A percentile compares a stretch with the other conserved stretches of the same genome.
These are phyloP conservation scores for Globisporangium barbulae DNA, from an alignment of 352 stramenopile species.

Conservation along the genomic window DNA sequence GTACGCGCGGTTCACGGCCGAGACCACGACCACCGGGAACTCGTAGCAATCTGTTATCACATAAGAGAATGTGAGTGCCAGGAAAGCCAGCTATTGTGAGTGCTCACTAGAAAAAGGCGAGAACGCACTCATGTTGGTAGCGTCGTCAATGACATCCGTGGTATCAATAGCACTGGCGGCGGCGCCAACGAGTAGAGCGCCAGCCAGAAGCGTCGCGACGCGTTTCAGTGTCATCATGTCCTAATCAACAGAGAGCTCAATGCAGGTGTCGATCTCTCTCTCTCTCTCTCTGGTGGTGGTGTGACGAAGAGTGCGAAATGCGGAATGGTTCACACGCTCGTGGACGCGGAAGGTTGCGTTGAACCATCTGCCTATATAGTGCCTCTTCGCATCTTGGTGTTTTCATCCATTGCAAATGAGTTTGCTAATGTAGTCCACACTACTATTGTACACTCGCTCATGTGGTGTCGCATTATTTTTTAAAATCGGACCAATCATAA, in stretches of 20 bases:
- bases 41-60: constrained; percentile 40
- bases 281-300: too few species aligned
- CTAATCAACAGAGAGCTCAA: not conserved
- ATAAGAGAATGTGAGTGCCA: not conserved
- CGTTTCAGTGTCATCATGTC: not conserved
- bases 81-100: too few species aligned
- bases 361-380: too few species aligned
- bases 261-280: not conserved
- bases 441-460: too few species aligned
- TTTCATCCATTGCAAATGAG: too few species aligned
- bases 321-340: too few species aligned
- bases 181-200: not conserved
- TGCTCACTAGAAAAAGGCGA: not conserved
- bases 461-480: too few species aligned
- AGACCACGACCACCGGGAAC: constrained; percentile 47
- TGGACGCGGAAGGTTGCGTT: too few species aligned
- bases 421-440: too few species aligned
- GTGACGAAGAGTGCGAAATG: not conserved
- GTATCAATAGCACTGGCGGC: not conserved
- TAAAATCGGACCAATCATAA: too few species aligned
- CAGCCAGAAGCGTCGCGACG: not conserved
- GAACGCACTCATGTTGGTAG: not conserved
- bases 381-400: too few species aligned
- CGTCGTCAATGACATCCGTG: not conserved
- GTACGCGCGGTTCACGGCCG: constrained; percentile 33